Base-by-base conservation (phyloP, 495 filamentous ascomycete genomes). In the Amniculicola lignicola region DNA sequence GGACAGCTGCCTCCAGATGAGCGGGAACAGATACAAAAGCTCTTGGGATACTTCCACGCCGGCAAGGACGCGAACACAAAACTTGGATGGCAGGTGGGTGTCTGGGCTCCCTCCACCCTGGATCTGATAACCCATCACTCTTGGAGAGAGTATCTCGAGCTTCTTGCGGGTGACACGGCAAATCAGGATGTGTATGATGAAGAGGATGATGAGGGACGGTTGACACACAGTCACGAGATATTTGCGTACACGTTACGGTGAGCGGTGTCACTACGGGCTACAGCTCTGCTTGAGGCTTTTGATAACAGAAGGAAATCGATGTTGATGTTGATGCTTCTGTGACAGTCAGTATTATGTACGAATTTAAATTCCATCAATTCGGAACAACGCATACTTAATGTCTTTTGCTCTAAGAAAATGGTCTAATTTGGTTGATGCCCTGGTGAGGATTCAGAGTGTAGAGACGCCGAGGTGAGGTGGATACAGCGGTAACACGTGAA, bases 211-310 rank as follows among this genome's bases (percentile, higher is more conserved):
- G 36, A 63, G 29, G 60, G 60, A 2, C 41, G 60, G 21, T 29
- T 47, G 33, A n/a, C 59, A 49, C 43, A 63, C 50, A 63, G 60
- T 22, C 40, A 58, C 39, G 54, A 58, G 12, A 41, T 63, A 14
- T 58, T 63, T 27, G 48, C 60, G 28, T 63, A 58, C 35, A 31
- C 46, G 16, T 24, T 63, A 15, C 48, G 60, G 25, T 57, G 39
- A 55, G 36, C n/a, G n/a, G 9, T 31, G 28, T 9, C 9, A 4
- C 7, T 4, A 5, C 21, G 45, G 14, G 28, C n/a, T 31, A 4
- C 4, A n/a, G n/a, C n/a, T n/a, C n/a, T n/a, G n/a, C n/a, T n/a
- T n/a, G n/a, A n/a, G n/a, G n/a, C n/a, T n/a, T n/a, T n/a, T n/a
- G n/a, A n/a, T n/a, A n/a, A n/a, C n/a, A n/a, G n/a, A n/a, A n/a